Evolutionary conservation across 768 basidiomycete species (phyloP).

Genomic region (Coprinopsis cinerea): DNA sequence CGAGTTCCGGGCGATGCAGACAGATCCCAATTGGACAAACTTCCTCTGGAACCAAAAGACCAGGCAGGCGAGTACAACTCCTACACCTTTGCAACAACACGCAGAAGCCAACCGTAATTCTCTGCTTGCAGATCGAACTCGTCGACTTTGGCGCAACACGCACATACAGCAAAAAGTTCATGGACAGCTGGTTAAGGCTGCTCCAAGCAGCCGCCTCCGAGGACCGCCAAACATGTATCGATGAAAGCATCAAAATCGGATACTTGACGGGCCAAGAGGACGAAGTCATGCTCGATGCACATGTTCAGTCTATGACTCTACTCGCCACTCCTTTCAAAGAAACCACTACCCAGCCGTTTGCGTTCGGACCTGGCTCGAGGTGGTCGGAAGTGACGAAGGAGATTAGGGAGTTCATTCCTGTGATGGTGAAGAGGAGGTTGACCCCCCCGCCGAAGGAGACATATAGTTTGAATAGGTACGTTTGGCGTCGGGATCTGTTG

Average conservation of each 20-base stretch:
- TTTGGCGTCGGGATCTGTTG: conserved; percentile 37
- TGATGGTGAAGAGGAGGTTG: conserved; percentile 83
- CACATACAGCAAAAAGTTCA: conserved; percentile 78
- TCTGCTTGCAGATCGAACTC: conserved; percentile 55
- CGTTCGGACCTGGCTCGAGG: conserved; percentile 60
- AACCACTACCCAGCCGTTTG: conserved; percentile 61
- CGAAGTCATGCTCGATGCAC: conserved; percentile 80
- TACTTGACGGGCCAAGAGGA: conserved; percentile 90
- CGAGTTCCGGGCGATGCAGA: conserved; percentile 91
- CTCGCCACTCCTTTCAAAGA: conserved; percentile 81
- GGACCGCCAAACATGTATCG: conserved; percentile 60
- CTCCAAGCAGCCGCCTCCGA: conserved; percentile 71
- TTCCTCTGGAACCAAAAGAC: conserved; percentile 80
- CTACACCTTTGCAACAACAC: not conserved
- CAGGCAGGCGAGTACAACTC: conserved; percentile 40
- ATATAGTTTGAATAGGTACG: conserved; percentile 70
- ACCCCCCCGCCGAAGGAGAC: conserved; percentile 94
- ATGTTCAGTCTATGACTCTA: conserved; percentile 75
- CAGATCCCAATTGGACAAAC: conserved; percentile 98
- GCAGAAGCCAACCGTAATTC: not conserved
- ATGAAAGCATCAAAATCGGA: conserved; percentile 75
- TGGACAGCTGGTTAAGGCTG: conserved; percentile 82
- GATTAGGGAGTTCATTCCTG: conserved; percentile 78
- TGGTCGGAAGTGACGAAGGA: conserved; percentile 71
- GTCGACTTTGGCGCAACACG: conserved; percentile 97